Evolutionary conservation across 257 asterid genomes (phyloP).

Genomic region (Ilex aquifolium): DNA sequence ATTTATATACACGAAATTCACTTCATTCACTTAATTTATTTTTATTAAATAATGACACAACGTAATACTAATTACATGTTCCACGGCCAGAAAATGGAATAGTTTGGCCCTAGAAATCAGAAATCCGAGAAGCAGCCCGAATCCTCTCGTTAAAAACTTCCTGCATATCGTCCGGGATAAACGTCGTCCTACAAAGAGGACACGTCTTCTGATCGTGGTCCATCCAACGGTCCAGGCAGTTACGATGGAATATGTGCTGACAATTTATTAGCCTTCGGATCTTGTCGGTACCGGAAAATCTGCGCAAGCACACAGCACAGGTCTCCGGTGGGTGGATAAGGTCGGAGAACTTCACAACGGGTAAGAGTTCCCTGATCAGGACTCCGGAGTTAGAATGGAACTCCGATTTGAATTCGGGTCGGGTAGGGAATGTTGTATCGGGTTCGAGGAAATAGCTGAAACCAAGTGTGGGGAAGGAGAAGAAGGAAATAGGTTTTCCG

Average conservation of each 20-base stretch:
- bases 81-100: no score
- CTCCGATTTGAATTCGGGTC: conserved; percentile 28
- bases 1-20: no score
- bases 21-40: no score
- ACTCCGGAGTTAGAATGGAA: conserved; percentile 52
- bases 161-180: conserved; percentile 85
- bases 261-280: conserved; percentile 82
- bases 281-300: conserved; percentile 72
- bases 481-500: conserved; percentile 30
- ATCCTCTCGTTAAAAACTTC: conserved; percentile 75
- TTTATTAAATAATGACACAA: no score
- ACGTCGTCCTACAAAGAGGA: conserved; percentile 79
- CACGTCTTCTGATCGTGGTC: conserved; percentile 98
- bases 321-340: conserved; percentile 61
- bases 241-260: conserved; percentile 76
- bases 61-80: no score
- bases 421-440: conserved; percentile 20
- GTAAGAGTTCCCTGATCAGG: conserved; percentile 73
- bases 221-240: conserved; percentile 98
- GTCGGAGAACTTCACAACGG: conserved; percentile 71
- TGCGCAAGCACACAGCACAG: conserved; percentile 89
- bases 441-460: conserved; percentile 48
- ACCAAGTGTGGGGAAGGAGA: conserved; percentile 40
- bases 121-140: conserved; percentile 81
- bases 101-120: conserved; percentile 52